These are phyloP conservation scores for Haberlea rhodopensis DNA, from an alignment of 257 asterid genomes.

Conservation along the genomic window DNA sequence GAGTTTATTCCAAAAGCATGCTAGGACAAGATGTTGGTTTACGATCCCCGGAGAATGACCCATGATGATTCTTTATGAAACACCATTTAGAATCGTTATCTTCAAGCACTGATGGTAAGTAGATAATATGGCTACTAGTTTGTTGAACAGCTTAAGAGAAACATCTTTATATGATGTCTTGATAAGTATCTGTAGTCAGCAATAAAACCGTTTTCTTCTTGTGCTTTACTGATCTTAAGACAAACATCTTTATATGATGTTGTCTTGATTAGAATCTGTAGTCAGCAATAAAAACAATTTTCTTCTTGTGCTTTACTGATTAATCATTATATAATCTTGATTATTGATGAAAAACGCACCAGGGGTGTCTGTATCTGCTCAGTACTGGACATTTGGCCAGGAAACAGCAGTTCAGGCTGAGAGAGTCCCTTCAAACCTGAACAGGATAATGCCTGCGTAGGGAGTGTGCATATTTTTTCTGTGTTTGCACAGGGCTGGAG, in stretches of 20 bases:
- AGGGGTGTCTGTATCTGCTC: conserved; percentile 84
- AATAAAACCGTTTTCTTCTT: conserved; percentile 20
- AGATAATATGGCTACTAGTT: conserved; percentile 35
- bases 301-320: conserved; percentile 17
- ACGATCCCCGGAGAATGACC: conserved; percentile 25
- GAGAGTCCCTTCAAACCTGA: conserved; percentile 99
- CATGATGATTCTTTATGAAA: conserved; percentile 25
- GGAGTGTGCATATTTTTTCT: conserved; percentile 79
- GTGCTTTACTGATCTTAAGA: conserved; percentile 20
- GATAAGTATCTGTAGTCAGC: neutral
- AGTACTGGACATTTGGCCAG: conserved; percentile 34
- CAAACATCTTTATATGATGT: conserved; percentile 32
- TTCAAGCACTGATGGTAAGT: conserved; percentile 50
- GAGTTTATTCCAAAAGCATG: conserved; percentile 25
- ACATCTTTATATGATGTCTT: conserved; percentile 30
- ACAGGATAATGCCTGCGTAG: conserved; percentile 99
- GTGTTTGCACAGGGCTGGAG: conserved; percentile 58
- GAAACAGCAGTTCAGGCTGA: conserved; percentile 69
- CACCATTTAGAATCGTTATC: conserved; percentile 33
- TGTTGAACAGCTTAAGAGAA: conserved; percentile 35
- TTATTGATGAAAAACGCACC: conserved; percentile 81
- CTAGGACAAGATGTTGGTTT: conserved; percentile 24
- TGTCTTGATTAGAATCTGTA: conserved; percentile 1
- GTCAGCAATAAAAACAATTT: conserved; percentile 17
- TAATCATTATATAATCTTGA: conserved; percentile 12